Conservation (phyloP, 202 grass and related monocot genomes). For the Sporobolus alterniflorus region DNA sequence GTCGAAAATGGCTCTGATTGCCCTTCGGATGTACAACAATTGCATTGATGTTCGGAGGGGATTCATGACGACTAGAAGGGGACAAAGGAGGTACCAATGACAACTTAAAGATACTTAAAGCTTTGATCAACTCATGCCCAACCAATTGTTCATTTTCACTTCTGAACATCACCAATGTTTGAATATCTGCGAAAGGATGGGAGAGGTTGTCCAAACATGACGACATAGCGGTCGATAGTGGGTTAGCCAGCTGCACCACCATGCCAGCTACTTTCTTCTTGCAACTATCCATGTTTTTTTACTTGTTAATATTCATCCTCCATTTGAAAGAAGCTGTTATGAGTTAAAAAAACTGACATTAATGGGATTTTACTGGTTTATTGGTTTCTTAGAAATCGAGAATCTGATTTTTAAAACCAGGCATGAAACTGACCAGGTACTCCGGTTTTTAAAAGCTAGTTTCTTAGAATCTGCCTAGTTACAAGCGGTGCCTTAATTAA, state of each 20-base stretch:
- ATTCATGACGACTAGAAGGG: not conserved
- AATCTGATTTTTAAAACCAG: too few species aligned
- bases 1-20: not conserved
- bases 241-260: not conserved
- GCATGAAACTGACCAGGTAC: too few species aligned
- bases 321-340: too few species aligned
- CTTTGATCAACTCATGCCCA: too few species aligned
- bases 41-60: not conserved
- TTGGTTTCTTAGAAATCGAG: too few species aligned
- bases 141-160: not conserved
- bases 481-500: not conserved
- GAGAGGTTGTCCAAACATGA: not conserved
- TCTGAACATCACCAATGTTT: not conserved
- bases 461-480: not conserved
- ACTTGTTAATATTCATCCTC: too few species aligned
- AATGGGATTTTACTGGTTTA: too few species aligned
- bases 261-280: not conserved
- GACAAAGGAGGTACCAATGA: not conserved
- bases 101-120: not conserved
- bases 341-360: too few species aligned
- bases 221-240: not conserved
- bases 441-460: too few species aligned
- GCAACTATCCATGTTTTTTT: too few species aligned
- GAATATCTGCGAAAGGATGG: not conserved
- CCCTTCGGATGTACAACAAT: not conserved